Evolutionary conservation across 1,284 basidiomycete genomes (phyloP), one percentile per base, ranked within the genome.

Genomic region (Phenoliferia sp.): DNA sequence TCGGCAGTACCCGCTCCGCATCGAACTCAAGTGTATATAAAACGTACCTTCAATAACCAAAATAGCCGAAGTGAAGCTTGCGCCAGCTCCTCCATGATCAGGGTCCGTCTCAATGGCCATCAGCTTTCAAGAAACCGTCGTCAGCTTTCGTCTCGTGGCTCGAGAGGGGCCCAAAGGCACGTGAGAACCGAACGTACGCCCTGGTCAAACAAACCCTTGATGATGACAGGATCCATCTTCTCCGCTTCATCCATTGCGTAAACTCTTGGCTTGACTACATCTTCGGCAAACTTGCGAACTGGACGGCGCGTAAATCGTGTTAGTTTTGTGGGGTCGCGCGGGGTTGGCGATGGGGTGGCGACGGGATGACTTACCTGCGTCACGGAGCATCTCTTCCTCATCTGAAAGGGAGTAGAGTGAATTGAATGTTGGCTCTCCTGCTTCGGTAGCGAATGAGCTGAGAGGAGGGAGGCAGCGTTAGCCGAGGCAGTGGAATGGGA

Each of bases 191-290:
- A 15, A 81, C 88, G 74, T 77, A 97, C 92, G 35, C 95, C 95
- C 81, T 97, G 92, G 68, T 97, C 93, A 72, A 97, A 99, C 28
- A 98, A 84, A 0, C 88, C 92, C 77, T 91, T 85, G 78, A 99
- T 92, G 76, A 99, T 81, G 2, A 81, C 83, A 1, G 90, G 87
- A 79, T 97, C 93, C 96, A 99, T 99, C 76, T 82, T 83, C 80
- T 99, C 96, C 63, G 88, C 89, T 83, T 99, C 95, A 79, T 99
- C 95, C 96, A 99, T 99, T 77, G 94, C 91, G 52, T 88, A 86
- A 64, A 97, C 94, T 78, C 87, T 91, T 57, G 96, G 95, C 15
- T 81, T 90, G 29, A 99, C 86, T 36, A 95, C 88, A 65, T 98
- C 93, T 68, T 86, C 83, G 0, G 95, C 92, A 74, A 97, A 98